phyloP scores from a whole-genome alignment of 208 protist genomes.

The Lotmaria passim region DNA sequence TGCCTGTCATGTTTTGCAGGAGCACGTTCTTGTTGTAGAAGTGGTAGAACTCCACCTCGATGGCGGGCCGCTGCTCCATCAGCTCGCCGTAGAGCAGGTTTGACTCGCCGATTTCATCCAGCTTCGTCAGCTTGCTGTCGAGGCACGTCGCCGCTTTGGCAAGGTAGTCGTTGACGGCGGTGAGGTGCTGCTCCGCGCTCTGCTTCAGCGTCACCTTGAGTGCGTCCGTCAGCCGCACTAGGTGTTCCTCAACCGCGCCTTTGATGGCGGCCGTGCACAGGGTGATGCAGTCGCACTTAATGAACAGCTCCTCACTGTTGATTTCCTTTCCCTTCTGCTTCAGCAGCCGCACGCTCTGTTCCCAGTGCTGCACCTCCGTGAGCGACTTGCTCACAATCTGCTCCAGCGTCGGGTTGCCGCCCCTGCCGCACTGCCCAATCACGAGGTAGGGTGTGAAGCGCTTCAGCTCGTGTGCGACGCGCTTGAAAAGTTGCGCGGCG shows the following conservation, averaged over 20 bases:
- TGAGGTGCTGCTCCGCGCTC: slow-evolving; percentile 83
- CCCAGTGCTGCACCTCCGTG: slow-evolving; percentile 94
- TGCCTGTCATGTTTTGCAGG: slow-evolving; percentile 87
- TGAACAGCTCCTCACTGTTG: slow-evolving; percentile 92
- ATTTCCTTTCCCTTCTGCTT: slow-evolving; percentile 96
- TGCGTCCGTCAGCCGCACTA: slow-evolving; percentile 89
- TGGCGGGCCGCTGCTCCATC: slow-evolving; percentile 81
- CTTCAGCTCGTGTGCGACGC: slow-evolving; percentile 84
- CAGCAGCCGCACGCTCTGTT: slow-evolving; percentile 94
- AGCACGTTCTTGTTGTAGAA: slow-evolving; percentile 94
- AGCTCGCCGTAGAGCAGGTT: slow-evolving; percentile 83
- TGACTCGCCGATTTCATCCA: slow-evolving; percentile 94
- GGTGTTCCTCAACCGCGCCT: slow-evolving; percentile 93
- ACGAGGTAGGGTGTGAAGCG: slow-evolving; percentile 90
- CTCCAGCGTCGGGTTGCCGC: slow-evolving; percentile 82
- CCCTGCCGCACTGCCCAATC: slow-evolving; percentile 87
- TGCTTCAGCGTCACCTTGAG: slow-evolving; percentile 87
- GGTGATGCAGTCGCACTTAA: slow-evolving; percentile 95
- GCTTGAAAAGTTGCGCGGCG: slow-evolving; percentile 91
- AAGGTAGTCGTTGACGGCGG: slow-evolving; percentile 88
- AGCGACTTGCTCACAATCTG: slow-evolving; percentile 88
- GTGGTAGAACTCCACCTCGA: slow-evolving; percentile 91
- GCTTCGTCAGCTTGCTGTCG: slow-evolving; percentile 86
- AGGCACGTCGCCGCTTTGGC: slow-evolving; percentile 71
- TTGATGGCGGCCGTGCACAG: slow-evolving; percentile 95